A percentile compares a stretch with the other conserved stretches of the same genome.
Conservation (phyloP, 2,329 filamentous ascomycete genomes). For the Coniella lustricola region DNA sequence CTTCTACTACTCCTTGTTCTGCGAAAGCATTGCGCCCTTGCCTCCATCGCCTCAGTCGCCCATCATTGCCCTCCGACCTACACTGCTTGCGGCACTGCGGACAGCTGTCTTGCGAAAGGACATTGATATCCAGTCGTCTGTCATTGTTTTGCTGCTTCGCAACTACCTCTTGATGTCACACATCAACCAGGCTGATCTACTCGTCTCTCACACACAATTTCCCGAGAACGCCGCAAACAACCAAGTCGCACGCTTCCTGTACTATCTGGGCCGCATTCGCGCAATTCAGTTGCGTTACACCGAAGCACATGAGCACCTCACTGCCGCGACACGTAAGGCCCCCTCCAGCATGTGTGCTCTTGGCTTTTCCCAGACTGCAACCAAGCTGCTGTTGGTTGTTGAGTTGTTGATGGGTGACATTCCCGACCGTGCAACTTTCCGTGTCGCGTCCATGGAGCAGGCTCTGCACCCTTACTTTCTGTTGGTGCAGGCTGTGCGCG, state of each 20-base stretch:
- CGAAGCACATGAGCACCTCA: conserved; percentile 90
- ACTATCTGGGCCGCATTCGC: conserved; percentile 93
- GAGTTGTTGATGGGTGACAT: conserved; percentile 98
- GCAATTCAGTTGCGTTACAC: conserved; percentile 96
- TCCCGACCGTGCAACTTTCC: conserved; percentile 89
- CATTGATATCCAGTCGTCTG: conserved; percentile 90
- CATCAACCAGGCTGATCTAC: conserved; percentile 90
- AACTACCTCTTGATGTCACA: conserved; percentile 96
- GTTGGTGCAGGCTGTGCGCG: conserved; percentile 88
- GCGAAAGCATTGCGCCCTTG: conserved; percentile 80
- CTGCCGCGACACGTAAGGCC: conserved; percentile 88
- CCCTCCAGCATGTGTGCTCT: conserved; percentile 82
- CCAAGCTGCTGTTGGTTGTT: conserved; percentile 92
- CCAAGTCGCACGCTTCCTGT: conserved; percentile 93
- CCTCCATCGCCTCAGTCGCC: conserved; percentile 85
- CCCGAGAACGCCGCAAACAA: conserved; percentile 93
- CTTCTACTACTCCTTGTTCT: conserved; percentile 96
- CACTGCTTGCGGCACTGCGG: conserved; percentile 78
- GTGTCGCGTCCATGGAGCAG: conserved; percentile 77
- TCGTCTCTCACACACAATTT: conserved; percentile 94
- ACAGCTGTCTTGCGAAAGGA: conserved; percentile 97
- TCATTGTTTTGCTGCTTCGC: conserved; percentile 88
- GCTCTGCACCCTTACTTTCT: conserved; percentile 89
- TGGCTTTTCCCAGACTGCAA: conserved; percentile 92
- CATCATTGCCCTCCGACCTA: conserved; percentile 78